Percentiles rank a stretch among this genome's conserved stretches.
Evolutionary conservation across 2,329 filamentous ascomycete genomes (phyloP).

Genomic region (Colletotrichum coccodes): DNA sequence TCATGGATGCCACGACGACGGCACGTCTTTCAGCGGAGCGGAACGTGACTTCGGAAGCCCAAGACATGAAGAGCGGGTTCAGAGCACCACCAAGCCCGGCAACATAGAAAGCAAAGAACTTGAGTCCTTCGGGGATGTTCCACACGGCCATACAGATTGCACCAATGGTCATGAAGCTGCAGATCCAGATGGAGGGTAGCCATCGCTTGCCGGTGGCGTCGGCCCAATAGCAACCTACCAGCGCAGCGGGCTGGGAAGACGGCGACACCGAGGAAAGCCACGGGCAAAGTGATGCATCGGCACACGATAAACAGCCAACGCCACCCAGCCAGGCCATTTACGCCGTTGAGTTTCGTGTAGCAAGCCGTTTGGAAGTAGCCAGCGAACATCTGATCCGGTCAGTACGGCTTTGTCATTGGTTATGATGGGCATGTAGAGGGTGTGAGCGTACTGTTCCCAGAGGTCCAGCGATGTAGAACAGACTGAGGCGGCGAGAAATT

Average conservation of each 20-base stretch:
- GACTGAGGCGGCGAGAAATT: conserved; percentile 14
- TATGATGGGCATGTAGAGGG: background rate
- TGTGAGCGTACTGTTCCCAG: background rate
- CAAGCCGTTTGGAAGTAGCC: conserved; percentile 31
- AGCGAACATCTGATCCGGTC: conserved; percentile 25
- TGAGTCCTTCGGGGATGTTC: conserved; percentile 63
- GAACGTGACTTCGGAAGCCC: conserved; percentile 18
- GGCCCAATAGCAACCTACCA: conserved; percentile 68
- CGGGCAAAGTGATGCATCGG: conserved; percentile 25
- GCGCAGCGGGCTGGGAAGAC: conserved; percentile 51
- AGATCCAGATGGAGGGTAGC: conserved; percentile 43
- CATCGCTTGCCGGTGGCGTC: conserved; percentile 74
- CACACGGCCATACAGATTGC: conserved; percentile 59
- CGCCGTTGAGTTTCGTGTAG: conserved; percentile 25
- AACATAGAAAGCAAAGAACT: conserved; percentile 63
- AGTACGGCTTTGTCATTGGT: background rate
- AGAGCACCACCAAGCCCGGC: conserved; percentile 6
- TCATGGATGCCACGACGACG: conserved; percentile 16
- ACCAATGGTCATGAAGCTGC: conserved; percentile 9
- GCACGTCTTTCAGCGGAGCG: conserved; percentile 8
- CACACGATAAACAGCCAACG: conserved; percentile 33
- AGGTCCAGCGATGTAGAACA: conserved; percentile 21
- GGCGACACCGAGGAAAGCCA: conserved; percentile 17
- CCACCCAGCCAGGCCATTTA: conserved; percentile 24
- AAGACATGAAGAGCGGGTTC: conserved; percentile 15